These are phyloP conservation scores for Sporothrix dimorphospora DNA, from an alignment of 2,329 filamentous ascomycete genomes.

Conservation along the genomic window DNA sequence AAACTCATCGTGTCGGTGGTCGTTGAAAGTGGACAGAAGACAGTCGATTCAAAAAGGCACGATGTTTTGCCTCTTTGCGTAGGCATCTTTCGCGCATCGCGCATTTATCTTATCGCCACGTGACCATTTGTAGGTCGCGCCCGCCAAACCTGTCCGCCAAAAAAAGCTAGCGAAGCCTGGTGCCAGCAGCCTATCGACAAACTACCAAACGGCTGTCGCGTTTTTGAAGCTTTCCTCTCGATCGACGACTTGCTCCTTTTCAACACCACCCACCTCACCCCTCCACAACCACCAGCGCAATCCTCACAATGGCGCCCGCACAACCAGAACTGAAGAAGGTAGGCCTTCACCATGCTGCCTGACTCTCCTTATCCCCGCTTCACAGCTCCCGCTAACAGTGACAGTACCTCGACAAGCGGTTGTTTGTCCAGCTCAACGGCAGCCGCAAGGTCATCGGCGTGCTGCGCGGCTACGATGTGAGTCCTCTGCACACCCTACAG, in stretches of 20 bases:
- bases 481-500: conserved; percentile 37
- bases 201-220: neutral
- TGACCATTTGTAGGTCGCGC: conserved; percentile 37
- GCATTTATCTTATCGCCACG: conserved; percentile 54
- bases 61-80: neutral
- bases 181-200: conserved; percentile 12
- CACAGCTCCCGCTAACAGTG: neutral
- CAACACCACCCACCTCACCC: neutral
- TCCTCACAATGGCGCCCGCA: conserved; percentile 86
- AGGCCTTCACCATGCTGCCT: conserved; percentile 30
- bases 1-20: conserved; percentile 51
- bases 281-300: conserved; percentile 14
- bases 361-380: no score
- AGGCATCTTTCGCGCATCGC: conserved; percentile 4
- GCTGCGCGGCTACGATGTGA: conserved; percentile 92
- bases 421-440: conserved; percentile 97
- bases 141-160: conserved; percentile 17
- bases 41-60: neutral
- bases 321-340: conserved; percentile 99
- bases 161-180: conserved; percentile 16
- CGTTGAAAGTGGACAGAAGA: neutral
- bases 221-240: conserved; percentile 9
- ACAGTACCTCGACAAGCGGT: conserved; percentile 98
- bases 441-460: conserved; percentile 96
- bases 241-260: conserved; percentile 34